Evolutionary conservation across 371 early-diverging fungal species (phyloP), one percentile per base, ranked within the genome.

Genomic region (Mucor circinelloides): DNA sequence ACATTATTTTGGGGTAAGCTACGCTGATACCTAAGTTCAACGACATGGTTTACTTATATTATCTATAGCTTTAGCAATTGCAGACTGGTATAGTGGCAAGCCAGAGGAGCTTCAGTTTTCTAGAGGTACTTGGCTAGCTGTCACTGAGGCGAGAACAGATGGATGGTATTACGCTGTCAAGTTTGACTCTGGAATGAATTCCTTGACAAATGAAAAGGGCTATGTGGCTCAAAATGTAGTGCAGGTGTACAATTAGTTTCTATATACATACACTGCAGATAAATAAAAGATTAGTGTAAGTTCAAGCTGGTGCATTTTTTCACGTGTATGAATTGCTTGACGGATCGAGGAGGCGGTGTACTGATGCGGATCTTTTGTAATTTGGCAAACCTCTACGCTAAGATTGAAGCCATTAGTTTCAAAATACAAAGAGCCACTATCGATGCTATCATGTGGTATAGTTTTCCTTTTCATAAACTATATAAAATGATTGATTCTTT

Each of bases 51-150:
- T 46, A 46, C 12, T 54, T 54, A 54, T 8, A 17, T 2, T 19
- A 38, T 21, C 17, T 10, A 28, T 80, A 94, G 96, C 93, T 21
- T 87, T 89, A 15, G 93, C 90, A 5, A 71, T 95, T 6, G 93
- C 93, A 60, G 95, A 96, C 73, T 96, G 95, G 71, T 83, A 85
- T 38, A 87, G 93, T 5, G 91, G 90, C 12, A 88, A 89, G 23
- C 79, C 86, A 6, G 95, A 93, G 56, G 96, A 96, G 69, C 77
- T 97, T 12, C 82, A 85, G 19, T 88, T 95, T 36, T 78, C 70
- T 7, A 87, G 91, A 68, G 94, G 93, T 6, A 88, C 93, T 58
- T 76, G 94, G 58, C 74, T 97, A 17, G 92, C 91, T 0, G 73
- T 89, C 0, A 79, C 78, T 1, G 84, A 86, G 19, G 81, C 84